Conservation (phyloP, 1,284 basidiomycete species). For the Mycena sp. region DNA sequence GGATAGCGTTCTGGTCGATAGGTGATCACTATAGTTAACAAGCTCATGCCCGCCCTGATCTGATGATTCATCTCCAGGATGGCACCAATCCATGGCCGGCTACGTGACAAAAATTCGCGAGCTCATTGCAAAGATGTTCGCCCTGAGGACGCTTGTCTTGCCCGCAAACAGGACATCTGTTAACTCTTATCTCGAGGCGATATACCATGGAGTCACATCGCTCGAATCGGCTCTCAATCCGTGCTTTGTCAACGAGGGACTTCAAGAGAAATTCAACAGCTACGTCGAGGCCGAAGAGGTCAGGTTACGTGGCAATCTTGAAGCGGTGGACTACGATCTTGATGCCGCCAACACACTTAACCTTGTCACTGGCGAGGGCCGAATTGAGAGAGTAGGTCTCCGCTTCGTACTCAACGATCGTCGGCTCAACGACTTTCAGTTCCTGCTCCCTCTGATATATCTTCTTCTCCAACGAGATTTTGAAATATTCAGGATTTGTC, state of each 20-base stretch:
- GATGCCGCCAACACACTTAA: constrained; percentile 33
- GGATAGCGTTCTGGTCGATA: no score
- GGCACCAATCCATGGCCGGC: constrained; percentile 18
- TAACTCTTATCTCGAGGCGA: constrained; percentile 36
- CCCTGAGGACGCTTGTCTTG: constrained; percentile 26
- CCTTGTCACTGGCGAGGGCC: constrained; percentile 36
- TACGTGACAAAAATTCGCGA: constrained; percentile 25
- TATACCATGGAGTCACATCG: constrained; percentile 25
- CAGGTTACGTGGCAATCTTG: constrained; percentile 32
- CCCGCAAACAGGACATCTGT: constrained; percentile 28
- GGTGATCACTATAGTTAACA: no score
- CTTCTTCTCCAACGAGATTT: constrained; percentile 36
- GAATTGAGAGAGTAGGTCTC: constrained; percentile 36
- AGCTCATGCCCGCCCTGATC: no score
- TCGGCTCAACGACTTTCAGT: constrained; percentile 24
- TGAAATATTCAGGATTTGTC: constrained; percentile 22
- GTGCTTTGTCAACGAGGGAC: constrained; percentile 29
- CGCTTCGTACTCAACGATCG: constrained; percentile 22
- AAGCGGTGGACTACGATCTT: constrained; percentile 34
- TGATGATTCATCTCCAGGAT: no score
- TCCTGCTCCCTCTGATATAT: constrained; percentile 36
- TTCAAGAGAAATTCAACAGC: constrained; percentile 32
- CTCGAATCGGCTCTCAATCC: constrained; percentile 22
- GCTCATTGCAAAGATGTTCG: constrained; percentile 35
- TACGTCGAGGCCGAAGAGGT: constrained; percentile 33